A percentile compares a stretch with the other conserved stretches of the same genome.
These are phyloP conservation scores for Macrophomina pseudophaseolina DNA, from an alignment of 2,329 filamentous ascomycete genomes.

Conservation along the genomic window DNA sequence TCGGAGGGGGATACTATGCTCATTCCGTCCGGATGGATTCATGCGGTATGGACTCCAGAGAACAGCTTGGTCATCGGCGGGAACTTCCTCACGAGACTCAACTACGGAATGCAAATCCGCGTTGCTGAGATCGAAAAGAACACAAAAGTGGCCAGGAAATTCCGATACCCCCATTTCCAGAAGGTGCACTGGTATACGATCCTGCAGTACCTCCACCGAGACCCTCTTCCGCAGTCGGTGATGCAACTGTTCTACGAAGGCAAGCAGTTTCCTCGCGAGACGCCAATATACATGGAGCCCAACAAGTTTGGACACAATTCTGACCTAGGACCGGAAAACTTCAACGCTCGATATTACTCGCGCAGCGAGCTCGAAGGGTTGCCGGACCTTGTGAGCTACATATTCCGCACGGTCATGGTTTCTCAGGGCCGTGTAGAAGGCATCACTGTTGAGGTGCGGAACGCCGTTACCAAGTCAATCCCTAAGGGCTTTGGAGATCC, in stretches of 20 bases:
- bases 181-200: slow-evolving; percentile 72
- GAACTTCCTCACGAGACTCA: slow-evolving; percentile 69
- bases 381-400: slow-evolving; percentile 63
- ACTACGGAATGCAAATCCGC: slow-evolving; percentile 70
- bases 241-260: slow-evolving; percentile 61
- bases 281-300: slow-evolving; percentile 64
- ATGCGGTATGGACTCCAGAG: slow-evolving; percentile 72
- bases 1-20: slow-evolving; percentile 72
- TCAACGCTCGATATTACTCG: slow-evolving; percentile 66
- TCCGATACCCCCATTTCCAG: slow-evolving; percentile 71
- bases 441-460: slow-evolving; percentile 62
- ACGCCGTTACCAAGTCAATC: slow-evolving; percentile 66
- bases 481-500: slow-evolving; percentile 67
- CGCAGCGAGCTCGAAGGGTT: slow-evolving; percentile 67
- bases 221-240: slow-evolving; percentile 65
- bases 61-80: slow-evolving; percentile 74
- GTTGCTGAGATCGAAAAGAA: slow-evolving; percentile 70
- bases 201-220: slow-evolving; percentile 67
- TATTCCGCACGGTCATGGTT: slow-evolving; percentile 67
- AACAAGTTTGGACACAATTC: slow-evolving; percentile 59
- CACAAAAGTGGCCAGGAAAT: slow-evolving; percentile 68
- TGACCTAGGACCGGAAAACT: slow-evolving; percentile 57
- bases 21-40: slow-evolving; percentile 74
- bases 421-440: slow-evolving; percentile 65
- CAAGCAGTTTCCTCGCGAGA: slow-evolving; percentile 60